Evolutionary conservation across 2,329 filamentous ascomycete genomes (phyloP).

Genomic region (Aspergillus tubingensis): DNA sequence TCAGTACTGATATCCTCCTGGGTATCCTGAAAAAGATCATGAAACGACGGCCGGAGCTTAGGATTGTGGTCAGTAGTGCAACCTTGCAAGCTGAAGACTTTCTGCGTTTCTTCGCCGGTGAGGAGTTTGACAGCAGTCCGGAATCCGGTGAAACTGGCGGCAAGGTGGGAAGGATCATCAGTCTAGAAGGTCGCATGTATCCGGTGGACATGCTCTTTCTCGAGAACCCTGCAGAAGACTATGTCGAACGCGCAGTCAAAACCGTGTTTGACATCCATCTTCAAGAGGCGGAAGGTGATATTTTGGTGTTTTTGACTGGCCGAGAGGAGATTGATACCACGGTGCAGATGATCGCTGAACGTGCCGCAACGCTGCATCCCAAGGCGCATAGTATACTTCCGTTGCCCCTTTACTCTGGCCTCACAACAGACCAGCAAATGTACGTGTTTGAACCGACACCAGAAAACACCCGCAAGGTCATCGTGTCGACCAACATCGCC

Average conservation of each 20-base stretch:
- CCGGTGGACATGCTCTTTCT: slow-evolving; percentile 86
- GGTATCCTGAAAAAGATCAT: slow-evolving; percentile 89
- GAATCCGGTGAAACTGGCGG: slow-evolving; percentile 41
- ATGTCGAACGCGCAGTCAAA: slow-evolving; percentile 77
- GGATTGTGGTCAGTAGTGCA: slow-evolving; percentile 89
- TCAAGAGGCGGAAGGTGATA: slow-evolving; percentile 78
- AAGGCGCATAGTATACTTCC: slow-evolving; percentile 64
- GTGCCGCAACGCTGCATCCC: slow-evolving; percentile 63
- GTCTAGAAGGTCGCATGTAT: slow-evolving; percentile 82
- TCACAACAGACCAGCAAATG: slow-evolving; percentile 90
- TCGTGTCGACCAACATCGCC: slow-evolving; percentile 93
- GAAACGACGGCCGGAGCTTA: slow-evolving; percentile 74
- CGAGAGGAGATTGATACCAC: slow-evolving; percentile 87
- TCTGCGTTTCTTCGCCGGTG: slow-evolving; percentile 70
- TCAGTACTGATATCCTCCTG: slow-evolving; percentile 88
- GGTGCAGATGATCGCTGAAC: slow-evolving; percentile 76
- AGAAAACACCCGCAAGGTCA: slow-evolving; percentile 82
- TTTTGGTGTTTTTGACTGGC: slow-evolving; percentile 88
- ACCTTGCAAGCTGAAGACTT: slow-evolving; percentile 90
- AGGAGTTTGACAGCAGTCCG: slow-evolving; percentile 40
- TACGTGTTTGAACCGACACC: slow-evolving; percentile 86
- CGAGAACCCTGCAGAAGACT: slow-evolving; percentile 76
- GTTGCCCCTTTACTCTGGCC: slow-evolving; percentile 83
- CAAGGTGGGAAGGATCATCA: slow-evolving; percentile 68
- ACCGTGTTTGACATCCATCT: slow-evolving; percentile 86